Evolutionary conservation across 441 rosid genomes (phyloP).

Genomic region (Gossypium laxum): DNA sequence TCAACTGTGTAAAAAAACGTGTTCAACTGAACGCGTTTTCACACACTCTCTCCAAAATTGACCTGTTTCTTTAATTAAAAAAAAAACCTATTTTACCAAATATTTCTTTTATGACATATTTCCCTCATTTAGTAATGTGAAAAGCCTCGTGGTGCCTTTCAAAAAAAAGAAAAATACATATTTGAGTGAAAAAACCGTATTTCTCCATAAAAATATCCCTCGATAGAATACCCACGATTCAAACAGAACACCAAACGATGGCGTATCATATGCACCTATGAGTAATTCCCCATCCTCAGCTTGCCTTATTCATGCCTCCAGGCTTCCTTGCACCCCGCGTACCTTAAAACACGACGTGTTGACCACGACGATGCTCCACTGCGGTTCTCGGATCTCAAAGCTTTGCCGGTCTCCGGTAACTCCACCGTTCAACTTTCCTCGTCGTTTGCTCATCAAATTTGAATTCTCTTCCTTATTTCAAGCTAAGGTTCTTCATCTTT

Average conservation of each 20-base stretch:
- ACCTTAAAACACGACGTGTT: not conserved
- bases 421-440: slow-evolving; percentile 11
- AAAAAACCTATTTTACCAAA: no score
- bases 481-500: slow-evolving; percentile 16
- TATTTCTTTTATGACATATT: no score
- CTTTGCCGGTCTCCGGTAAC: slow-evolving; percentile 13
- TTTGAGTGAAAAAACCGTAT: not conserved
- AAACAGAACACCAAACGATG: not conserved
- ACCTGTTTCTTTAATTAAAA: no score
- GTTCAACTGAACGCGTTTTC: no score
- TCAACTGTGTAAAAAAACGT: no score
- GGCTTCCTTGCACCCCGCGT: not conserved
- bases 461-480: slow-evolving; percentile 19
- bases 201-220: not conserved
- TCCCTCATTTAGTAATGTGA: no score
- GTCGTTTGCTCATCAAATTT: slow-evolving; percentile 14
- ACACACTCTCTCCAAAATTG: no score
- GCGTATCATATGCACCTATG: not conserved
- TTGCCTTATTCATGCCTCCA: not conserved
- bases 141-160: not conserved
- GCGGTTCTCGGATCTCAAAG: slow-evolving; percentile 13
- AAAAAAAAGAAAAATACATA: not conserved
- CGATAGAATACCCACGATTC: not conserved
- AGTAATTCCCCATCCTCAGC: not conserved
- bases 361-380: slow-evolving; percentile 16